Conservation (phyloP, 1,284 basidiomycete species). For the Cystobasidiaceae sp. region DNA sequence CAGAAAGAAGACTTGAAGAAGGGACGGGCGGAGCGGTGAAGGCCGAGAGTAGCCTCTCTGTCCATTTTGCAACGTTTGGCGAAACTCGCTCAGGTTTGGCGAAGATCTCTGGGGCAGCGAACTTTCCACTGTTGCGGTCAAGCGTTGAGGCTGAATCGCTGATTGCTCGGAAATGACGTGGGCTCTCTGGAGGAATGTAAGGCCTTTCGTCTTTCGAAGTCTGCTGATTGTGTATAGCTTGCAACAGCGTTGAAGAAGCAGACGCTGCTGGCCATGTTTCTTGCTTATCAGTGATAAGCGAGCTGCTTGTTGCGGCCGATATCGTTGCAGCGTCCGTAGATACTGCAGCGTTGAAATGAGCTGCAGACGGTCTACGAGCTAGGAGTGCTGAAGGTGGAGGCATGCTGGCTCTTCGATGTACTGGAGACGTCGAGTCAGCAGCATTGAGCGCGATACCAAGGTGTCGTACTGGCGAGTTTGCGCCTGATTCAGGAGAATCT, state of each 20-base stretch:
- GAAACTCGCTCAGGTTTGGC: conserved; percentile 7
- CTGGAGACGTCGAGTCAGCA: not conserved
- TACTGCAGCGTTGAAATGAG: conserved; percentile 17
- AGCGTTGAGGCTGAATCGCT: conserved; percentile 27
- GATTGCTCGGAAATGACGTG: conserved; percentile 12
- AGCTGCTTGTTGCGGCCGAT: not conserved
- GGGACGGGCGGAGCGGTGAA: not conserved
- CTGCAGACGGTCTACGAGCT: conserved; percentile 5
- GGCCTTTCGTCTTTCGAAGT: not conserved
- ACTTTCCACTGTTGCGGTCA: not conserved
- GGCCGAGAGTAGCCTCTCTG: not conserved
- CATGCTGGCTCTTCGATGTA: not conserved
- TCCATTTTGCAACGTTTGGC: conserved; percentile 18
- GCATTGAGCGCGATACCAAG: no score
- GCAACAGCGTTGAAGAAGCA: conserved; percentile 4
- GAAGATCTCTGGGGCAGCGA: not conserved
- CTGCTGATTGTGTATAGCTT: not conserved
- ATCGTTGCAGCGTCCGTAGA: not conserved
- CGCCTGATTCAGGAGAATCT: not conserved
- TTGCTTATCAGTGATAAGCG: not conserved
- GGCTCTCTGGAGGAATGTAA: not conserved
- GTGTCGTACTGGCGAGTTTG: not conserved
- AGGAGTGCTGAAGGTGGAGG: not conserved
- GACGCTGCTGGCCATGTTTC: not conserved
- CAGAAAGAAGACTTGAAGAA: not conserved